phyloP scores from a whole-genome alignment of 139 green algal genomes.

The Tetratostichococcus sp. region DNA sequence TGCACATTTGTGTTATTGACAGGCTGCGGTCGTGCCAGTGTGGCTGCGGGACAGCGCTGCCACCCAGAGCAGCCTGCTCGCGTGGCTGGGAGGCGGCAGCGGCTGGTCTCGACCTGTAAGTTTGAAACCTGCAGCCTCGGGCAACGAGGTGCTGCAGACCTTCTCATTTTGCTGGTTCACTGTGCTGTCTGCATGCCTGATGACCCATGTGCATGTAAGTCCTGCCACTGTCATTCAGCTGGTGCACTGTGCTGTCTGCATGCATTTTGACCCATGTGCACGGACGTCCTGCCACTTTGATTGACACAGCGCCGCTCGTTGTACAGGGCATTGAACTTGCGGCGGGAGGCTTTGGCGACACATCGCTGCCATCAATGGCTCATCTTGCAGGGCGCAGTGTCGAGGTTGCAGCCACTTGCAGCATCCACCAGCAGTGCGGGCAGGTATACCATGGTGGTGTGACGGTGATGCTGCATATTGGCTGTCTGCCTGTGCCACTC shows the following conservation, averaged over 20 bases:
- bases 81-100: slow-evolving; percentile 13
- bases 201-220: no score
- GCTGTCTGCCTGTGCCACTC: not conserved
- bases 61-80: not conserved
- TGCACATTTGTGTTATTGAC: no score
- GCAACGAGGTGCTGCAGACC: no score
- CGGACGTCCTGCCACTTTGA: no score
- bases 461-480: no score
- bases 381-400: not conserved
- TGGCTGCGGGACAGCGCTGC: not conserved
- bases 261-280: no score
- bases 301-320: no score
- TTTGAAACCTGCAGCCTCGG: not conserved
- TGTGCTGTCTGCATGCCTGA: not conserved
- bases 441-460: not conserved
- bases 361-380: not conserved
- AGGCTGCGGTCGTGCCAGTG: not conserved
- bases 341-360: not conserved
- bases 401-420: slow-evolving; percentile 1
- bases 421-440: not conserved
- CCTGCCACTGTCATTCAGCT: no score
- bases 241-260: no score
- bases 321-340: not conserved
- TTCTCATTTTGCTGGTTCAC: no score
- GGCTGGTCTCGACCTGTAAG: slow-evolving; percentile 18